phyloP scores from a whole-genome alignment of 805 yeast genomes.

The Maudiozyma pseudohumilis region DNA sequence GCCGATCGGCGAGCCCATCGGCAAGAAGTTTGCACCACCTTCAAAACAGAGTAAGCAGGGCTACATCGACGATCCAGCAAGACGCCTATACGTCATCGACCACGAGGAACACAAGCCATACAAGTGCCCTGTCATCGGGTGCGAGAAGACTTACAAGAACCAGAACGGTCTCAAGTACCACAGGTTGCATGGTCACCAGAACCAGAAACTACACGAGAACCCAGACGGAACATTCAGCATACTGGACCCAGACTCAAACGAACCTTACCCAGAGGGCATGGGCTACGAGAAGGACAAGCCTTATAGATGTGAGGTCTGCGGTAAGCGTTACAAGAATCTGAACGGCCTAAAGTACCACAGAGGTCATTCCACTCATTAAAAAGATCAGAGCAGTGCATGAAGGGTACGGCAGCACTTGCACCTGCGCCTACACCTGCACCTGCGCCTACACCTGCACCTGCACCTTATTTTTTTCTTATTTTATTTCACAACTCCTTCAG shows the following conservation, averaged over 20 bases:
- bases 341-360: slow-evolving; percentile 95
- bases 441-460: too few species aligned
- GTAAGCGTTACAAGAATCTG: slow-evolving; percentile 89
- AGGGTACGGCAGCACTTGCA: too few species aligned
- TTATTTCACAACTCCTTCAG: not conserved
- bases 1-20: not conserved
- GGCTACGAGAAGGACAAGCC: slow-evolving; percentile 97
- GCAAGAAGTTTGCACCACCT: not conserved
- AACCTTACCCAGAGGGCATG: slow-evolving; percentile 87
- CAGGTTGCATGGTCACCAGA: slow-evolving; percentile 92
- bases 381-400: too few species aligned
- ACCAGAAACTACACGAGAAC: slow-evolving; percentile 81
- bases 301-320: slow-evolving; percentile 96
- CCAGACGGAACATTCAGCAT: slow-evolving; percentile 89
- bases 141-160: slow-evolving; percentile 94
- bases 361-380: slow-evolving; percentile 91
- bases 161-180: slow-evolving; percentile 97
- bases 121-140: slow-evolving; percentile 96
- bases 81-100: slow-evolving; percentile 87
- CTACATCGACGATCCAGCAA: slow-evolving; percentile 94
- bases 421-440: too few species aligned
- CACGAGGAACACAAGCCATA: slow-evolving; percentile 88
- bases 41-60: slow-evolving; percentile 32
- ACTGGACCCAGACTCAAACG: slow-evolving; percentile 81
- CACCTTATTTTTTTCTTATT: not conserved